A percentile compares a stretch with the other conserved stretches of the same genome.
These are phyloP conservation scores for Nectriaceae sp. DNA, from an alignment of 2,329 filamentous ascomycete genomes.

Conservation along the genomic window DNA sequence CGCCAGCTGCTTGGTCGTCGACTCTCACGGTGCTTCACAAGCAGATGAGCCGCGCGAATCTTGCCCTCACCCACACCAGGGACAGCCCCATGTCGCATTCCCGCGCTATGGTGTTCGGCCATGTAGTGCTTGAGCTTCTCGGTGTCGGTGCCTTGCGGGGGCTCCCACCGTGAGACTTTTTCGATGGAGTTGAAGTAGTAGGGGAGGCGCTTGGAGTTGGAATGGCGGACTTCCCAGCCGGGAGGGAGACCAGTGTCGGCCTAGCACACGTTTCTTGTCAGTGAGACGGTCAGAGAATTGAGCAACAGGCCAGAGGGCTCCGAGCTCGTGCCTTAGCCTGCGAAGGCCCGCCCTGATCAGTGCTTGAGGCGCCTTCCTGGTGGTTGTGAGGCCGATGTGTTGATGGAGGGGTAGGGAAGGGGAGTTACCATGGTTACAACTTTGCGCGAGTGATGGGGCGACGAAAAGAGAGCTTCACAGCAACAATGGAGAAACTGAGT, in stretches of 20 bases:
- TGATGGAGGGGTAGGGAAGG: not conserved
- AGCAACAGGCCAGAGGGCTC: too few species aligned
- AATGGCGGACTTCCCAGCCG: conserved; percentile 95
- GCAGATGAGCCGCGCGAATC: conserved; percentile 88
- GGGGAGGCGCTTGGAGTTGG: conserved; percentile 96
- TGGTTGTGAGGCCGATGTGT: too few species aligned
- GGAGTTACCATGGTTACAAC: not conserved
- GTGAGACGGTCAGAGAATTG: too few species aligned
- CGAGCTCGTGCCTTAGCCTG: too few species aligned
- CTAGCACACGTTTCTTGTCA: conserved; percentile 38
- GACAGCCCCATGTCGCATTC: conserved; percentile 42
- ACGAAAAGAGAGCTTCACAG: too few species aligned
- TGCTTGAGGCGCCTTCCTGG: too few species aligned
- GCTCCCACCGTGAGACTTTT: conserved; percentile 94
- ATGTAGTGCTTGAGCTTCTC: conserved; percentile 95
- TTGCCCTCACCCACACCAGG: conserved; percentile 65
- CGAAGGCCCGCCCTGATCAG: too few species aligned
- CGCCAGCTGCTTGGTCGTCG: conserved; percentile 91
- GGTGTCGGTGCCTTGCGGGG: conserved; percentile 82
- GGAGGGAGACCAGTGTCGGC: conserved; percentile 78
- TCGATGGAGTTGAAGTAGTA: conserved; percentile 95
- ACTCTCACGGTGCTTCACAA: conserved; percentile 91
- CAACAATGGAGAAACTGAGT: too few species aligned
- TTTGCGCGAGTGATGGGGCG: too few species aligned
- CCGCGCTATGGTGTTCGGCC: conserved; percentile 77